Evolutionary conservation across 352 stramenopile genomes (phyloP).

Genomic region (Phytopythium montanum): DNA sequence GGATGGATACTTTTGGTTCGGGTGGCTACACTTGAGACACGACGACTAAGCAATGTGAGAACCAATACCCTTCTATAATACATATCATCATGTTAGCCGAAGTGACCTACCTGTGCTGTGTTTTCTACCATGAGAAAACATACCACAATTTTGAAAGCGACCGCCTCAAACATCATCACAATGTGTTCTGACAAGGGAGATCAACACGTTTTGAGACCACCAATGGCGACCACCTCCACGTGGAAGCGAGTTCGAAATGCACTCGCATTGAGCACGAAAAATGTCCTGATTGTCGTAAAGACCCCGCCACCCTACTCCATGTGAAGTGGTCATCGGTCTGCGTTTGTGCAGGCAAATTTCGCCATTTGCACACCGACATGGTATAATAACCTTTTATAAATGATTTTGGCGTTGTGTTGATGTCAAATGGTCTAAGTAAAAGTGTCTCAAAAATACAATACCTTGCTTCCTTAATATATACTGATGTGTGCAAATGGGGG

Average conservation of each 20-base stretch:
- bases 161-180: background rate
- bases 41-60: background rate
- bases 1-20: background rate
- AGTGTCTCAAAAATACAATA: background rate
- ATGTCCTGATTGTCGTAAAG: background rate
- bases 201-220: background rate
- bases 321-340: too few species aligned
- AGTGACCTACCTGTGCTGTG: too few species aligned
- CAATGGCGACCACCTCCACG: background rate
- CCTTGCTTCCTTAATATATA: too few species aligned
- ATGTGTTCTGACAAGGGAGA: background rate
- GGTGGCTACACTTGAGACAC: constrained; percentile 2
- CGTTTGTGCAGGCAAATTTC: too few species aligned
- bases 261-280: background rate
- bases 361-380: too few species aligned
- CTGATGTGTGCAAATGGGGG: too few species aligned
- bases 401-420: too few species aligned
- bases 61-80: background rate
- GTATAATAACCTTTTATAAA: too few species aligned
- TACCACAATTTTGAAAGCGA: background rate
- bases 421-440: too few species aligned
- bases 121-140: background rate
- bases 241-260: background rate
- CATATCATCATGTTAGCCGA: background rate
- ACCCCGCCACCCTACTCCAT: background rate